Base-by-base conservation (phyloP, 2,329 filamentous ascomycete species). In the Pestalotiopsis sp. region DNA sequence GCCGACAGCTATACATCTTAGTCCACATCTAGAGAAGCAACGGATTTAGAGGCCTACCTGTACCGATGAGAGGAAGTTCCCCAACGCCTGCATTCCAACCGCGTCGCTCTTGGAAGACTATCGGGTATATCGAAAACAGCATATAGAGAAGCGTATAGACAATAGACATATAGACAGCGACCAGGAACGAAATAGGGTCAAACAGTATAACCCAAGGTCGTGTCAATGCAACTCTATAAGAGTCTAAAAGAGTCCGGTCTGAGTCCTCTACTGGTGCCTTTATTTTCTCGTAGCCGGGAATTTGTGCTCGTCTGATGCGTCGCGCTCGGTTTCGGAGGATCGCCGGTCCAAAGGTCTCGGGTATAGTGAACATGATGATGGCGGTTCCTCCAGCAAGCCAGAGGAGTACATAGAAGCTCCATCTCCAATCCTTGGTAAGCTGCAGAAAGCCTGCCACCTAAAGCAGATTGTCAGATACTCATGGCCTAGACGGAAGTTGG, bases 121-220 rank as follows among this genome's bases (percentile, higher is more conserved):
- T 86, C 3, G 83, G 85, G 67, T 89, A 89, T 68, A 88, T 88
- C 25, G 80, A 84, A 76, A 89, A 89, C 12, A 89, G 81, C 86
- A 89, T 89, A 75, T 88, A 88, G 9, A 86, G 78, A 1, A 87
- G 78, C 5, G 79, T 82, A 69, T 88, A 88, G 3, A 88, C 84
- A 12, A 88, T 80, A 1, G 83, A 81, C 73, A 87, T 79, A 72
- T 88, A 89, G 38, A 88, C 74, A 14, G 86, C 86, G 67, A 82
- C 81, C 3, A 86, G 76, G 65, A 87, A 80, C 0, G 84, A 86
- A 49, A 88, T 88, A 0, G 85, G 77, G 70, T 88, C 86, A 70
- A 88, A 83, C 4, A 88, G 78, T 58, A 88, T 84, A 59, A 83
- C 78, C 85, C 86, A 88, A 0, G 86, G 86, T 1, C 86, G 79